A percentile compares a stretch with the other conserved stretches of the same genome.
Evolutionary conservation across 75 land plant species (phyloP).

Genomic region (Pinus albicaulis): DNA sequence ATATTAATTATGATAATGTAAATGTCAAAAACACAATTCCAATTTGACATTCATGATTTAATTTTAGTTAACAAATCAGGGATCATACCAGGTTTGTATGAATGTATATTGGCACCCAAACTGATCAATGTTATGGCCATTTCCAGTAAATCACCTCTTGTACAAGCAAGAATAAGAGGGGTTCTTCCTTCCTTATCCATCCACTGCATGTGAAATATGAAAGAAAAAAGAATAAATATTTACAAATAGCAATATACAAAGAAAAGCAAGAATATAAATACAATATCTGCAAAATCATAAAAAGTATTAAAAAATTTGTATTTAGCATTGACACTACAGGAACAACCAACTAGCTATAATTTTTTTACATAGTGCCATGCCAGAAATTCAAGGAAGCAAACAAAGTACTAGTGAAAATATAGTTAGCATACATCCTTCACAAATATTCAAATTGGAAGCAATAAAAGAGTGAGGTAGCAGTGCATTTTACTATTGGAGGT

Average conservation of each 20-base stretch:
- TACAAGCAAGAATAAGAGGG: constrained; percentile 82
- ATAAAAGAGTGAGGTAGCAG: neutral
- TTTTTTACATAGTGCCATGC: neutral
- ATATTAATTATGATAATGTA: too few relatives aligned
- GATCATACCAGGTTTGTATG: constrained; percentile 79
- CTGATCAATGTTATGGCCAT: constrained; percentile 74
- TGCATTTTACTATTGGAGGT: neutral
- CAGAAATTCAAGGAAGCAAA: neutral
- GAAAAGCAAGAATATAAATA: neutral
- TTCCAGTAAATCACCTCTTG: constrained; percentile 52
- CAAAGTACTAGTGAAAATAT: neutral
- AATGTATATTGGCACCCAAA: constrained; percentile 86
- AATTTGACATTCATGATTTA: too few relatives aligned
- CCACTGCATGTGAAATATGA: constrained; percentile 55
- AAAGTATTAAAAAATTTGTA: neutral
- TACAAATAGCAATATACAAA: neutral
- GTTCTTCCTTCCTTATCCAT: constrained; percentile 92
- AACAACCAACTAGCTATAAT: neutral
- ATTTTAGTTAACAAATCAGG: neutral
- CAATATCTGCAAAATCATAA: neutral
- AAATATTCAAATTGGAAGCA: neutral
- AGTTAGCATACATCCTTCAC: neutral
- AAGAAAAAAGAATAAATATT: neutral
- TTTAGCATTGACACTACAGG: neutral
- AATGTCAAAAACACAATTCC: too few relatives aligned